Percentiles rank a stretch among this genome's conserved stretches.
Conservation (phyloP, 78 protist genomes). For the Chrysochromulina tobinii region DNA sequence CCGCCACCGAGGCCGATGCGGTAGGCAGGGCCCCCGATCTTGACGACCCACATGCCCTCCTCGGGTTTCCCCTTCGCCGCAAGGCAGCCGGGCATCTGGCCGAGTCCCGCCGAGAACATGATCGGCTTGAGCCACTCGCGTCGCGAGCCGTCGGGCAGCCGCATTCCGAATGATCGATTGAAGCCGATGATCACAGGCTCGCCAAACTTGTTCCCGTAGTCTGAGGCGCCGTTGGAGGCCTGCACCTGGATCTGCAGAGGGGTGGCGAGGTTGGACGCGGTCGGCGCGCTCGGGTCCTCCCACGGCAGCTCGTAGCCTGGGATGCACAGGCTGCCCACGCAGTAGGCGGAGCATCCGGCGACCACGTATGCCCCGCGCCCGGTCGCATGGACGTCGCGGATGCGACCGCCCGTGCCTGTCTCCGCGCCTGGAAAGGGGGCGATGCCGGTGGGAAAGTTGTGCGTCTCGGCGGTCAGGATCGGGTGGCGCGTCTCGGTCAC, state of each 20-base stretch:
- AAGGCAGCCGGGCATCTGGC: conserved; percentile 46
- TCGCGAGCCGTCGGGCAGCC: conserved; percentile 57
- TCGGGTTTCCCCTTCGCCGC: conserved; percentile 36
- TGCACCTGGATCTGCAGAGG: conserved; percentile 85
- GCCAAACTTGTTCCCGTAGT: conserved; percentile 90
- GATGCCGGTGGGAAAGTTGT: conserved; percentile 91
- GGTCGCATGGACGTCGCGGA: conserved; percentile 86
- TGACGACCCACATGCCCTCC: conserved; percentile 76
- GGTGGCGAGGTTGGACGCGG: conserved; percentile 70
- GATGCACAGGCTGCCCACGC: conserved; percentile 74
- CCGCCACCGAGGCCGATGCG: conserved; percentile 94
- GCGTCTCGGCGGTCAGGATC: conserved; percentile 93
- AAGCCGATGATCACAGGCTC: conserved; percentile 84
- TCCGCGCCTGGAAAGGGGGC: conserved; percentile 90
- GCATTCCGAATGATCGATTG: conserved; percentile 65
- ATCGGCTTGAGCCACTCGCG: conserved; percentile 92
- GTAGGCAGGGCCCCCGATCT: conserved; percentile 93
- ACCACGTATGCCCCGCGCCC: conserved; percentile 81
- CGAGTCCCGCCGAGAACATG: conserved; percentile 94
- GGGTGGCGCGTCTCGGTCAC: conserved; percentile 27
- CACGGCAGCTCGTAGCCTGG: conserved; percentile 82
- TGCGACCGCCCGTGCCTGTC: conserved; percentile 91
- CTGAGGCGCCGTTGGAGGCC: conserved; percentile 86
- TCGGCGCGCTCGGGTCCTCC: conserved; percentile 54
- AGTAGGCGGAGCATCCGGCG: conserved; percentile 84